Base-by-base conservation (phyloP, 2,329 filamentous ascomycete genomes). In the Nemania serpens region DNA sequence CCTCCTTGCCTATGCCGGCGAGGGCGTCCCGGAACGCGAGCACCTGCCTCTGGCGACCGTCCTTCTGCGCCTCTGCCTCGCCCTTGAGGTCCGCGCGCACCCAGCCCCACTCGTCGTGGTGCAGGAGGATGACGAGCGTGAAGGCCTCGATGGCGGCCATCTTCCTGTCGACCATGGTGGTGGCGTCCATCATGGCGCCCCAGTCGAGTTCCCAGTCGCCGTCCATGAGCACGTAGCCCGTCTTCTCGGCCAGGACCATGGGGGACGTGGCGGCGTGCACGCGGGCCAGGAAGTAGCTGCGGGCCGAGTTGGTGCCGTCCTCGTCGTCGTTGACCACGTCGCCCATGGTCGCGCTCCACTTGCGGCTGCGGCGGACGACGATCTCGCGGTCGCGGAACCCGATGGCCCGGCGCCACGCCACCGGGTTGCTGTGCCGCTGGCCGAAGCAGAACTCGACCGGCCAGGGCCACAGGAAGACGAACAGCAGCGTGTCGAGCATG, bases 121-220 rank as follows among this genome's bases (percentile, higher is more conserved):
- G 83, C 13, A 94, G 80, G 29, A 94, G 75, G n/a, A 91, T 88
- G 1, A 89, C 80, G 53, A 85, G 87, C 62, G 84, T 84, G 71
- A 97, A 89, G 22, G 88, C 86, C n/a, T 90, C 84, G 13, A 91
- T 72, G 20, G 80, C 74, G 22, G 84, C 69, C 18, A 82, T 79
- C 69, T 86, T 87, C 66, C 81, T 80, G 66, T 91, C 88, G 1
- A 93, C 83, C 66, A 96, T 75, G 36, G 78, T 77, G 47, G 91
- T 89, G 3, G 91, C 91, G 63, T 83, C 78, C 12, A 92, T 79
- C 91, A 97, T 97, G 18, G 84, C 83, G 48, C 82, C 82, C 83
- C 93, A 97, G 74, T 97, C 93, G 62, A 97, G 79, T 74, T 96
- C 91, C 89, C 92, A 98, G 63, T 92, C 84, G 63, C 83, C 85